Conservation (phyloP, 805 yeast species). For the Kazachstania bromeliacearum region DNA sequence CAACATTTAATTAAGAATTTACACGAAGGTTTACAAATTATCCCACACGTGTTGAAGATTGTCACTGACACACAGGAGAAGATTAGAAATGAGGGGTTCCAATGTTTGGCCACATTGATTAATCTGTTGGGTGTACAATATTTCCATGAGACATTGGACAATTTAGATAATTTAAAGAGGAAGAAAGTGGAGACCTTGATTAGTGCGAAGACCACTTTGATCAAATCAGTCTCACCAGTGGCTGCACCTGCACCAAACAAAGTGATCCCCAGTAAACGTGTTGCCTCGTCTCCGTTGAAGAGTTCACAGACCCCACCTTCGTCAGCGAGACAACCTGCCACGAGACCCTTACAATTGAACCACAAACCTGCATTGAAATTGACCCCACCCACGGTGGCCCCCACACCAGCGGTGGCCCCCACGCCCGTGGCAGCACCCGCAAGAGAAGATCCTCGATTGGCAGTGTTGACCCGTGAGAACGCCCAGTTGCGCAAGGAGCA, state of each 20-base stretch:
- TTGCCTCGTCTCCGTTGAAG: slow-evolving; percentile 63
- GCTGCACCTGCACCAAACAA: slow-evolving; percentile 1
- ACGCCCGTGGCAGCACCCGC: too few relatives aligned
- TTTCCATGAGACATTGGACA: slow-evolving; percentile 48
- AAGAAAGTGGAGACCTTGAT: slow-evolving; percentile 54
- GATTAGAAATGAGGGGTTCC: slow-evolving; percentile 68
- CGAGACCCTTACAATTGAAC: too few relatives aligned
- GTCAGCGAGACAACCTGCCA: too few relatives aligned
- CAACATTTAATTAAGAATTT: not conserved
- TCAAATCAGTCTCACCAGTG: not conserved
- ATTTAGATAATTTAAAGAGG: slow-evolving; percentile 69
- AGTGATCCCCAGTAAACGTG: slow-evolving; percentile 54
- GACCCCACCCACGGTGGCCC: too few relatives aligned
- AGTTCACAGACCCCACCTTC: too few relatives aligned
- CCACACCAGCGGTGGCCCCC: too few relatives aligned
- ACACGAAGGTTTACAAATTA: slow-evolving; percentile 1
- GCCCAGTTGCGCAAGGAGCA: too few relatives aligned
- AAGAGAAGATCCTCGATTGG: too few relatives aligned
- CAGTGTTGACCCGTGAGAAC: too few relatives aligned
- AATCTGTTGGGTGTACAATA: slow-evolving; percentile 72
- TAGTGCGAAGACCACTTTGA: not conserved
- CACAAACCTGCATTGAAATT: too few relatives aligned
- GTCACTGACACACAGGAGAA: slow-evolving; percentile 78
- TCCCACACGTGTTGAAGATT: slow-evolving; percentile 21
- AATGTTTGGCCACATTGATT: slow-evolving; percentile 71